These are phyloP conservation scores for Tylopilus sp. DNA, from an alignment of 768 basidiomycete genomes.

Conservation along the genomic window DNA sequence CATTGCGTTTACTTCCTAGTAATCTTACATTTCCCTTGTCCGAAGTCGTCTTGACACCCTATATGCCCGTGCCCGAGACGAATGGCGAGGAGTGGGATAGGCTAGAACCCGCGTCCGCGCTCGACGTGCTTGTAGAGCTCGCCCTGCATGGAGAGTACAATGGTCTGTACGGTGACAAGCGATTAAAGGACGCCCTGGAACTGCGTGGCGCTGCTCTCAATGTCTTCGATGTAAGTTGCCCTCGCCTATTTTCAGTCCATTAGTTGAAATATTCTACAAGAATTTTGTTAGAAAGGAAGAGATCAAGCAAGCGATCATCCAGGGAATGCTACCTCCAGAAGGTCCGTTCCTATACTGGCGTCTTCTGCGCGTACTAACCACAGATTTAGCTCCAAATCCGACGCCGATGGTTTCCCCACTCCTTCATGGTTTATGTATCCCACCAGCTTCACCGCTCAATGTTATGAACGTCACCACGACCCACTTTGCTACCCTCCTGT, in stretches of 20 bases:
- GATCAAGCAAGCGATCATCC: constrained; percentile 62
- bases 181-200: constrained; percentile 65
- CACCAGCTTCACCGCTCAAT: constrained; percentile 61
- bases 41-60: constrained; percentile 64
- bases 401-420: constrained; percentile 59
- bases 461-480: constrained; percentile 56
- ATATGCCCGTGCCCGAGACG: constrained; percentile 76
- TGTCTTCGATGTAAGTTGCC: constrained; percentile 74
- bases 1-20: constrained; percentile 55
- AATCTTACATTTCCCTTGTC: constrained; percentile 60
- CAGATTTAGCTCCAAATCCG: constrained; percentile 26
- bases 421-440: constrained; percentile 60
- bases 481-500: constrained; percentile 74
- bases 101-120: constrained; percentile 72
- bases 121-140: constrained; percentile 79
- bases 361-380: neutral
- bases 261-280: constrained; percentile 32
- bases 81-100: constrained; percentile 94
- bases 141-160: constrained; percentile 88
- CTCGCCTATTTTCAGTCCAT: neutral
- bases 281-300: constrained; percentile 78
- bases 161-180: constrained; percentile 54
- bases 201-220: constrained; percentile 71
- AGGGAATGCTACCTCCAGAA: constrained; percentile 66
- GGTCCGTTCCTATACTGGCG: constrained; percentile 26